phyloP scores from a whole-genome alignment of 2,329 filamentous ascomycete genomes.

The Trichophyton verrucosum region DNA sequence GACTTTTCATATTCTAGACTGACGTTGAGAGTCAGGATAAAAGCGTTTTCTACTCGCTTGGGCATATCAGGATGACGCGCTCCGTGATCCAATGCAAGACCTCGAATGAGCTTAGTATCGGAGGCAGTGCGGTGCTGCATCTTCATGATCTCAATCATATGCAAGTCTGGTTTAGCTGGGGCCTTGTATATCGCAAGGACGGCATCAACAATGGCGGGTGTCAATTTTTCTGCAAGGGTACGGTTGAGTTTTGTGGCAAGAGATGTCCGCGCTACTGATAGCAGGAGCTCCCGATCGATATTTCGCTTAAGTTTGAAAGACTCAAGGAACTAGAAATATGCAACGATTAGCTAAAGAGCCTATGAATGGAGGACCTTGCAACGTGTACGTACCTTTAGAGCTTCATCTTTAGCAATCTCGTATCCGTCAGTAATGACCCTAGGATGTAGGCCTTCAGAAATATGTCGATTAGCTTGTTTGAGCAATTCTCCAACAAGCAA shows the following conservation, averaged over 20 bases:
- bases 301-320: slow-evolving; percentile 78
- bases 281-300: slow-evolving; percentile 83
- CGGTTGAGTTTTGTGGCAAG: slow-evolving; percentile 90
- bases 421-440: slow-evolving; percentile 95
- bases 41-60: slow-evolving; percentile 88
- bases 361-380: too few species aligned
- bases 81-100: slow-evolving; percentile 86
- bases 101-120: slow-evolving; percentile 90
- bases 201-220: slow-evolving; percentile 88
- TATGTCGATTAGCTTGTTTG: slow-evolving; percentile 95
- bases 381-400: slow-evolving; percentile 54
- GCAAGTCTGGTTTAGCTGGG: slow-evolving; percentile 83
- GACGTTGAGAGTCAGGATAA: slow-evolving; percentile 89
- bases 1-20: slow-evolving; percentile 98
- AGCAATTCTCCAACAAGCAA: slow-evolving; percentile 89
- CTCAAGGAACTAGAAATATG: slow-evolving; percentile 66
- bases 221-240: slow-evolving; percentile 78
- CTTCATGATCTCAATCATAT: slow-evolving; percentile 99
- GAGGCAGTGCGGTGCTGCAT: slow-evolving; percentile 97
- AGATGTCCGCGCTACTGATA: slow-evolving; percentile 87
- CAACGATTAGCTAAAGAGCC: not conserved
- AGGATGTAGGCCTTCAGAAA: slow-evolving; percentile 91
- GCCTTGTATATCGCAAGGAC: slow-evolving; percentile 87
- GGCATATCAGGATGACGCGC: slow-evolving; percentile 97
- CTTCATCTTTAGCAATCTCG: slow-evolving; percentile 87